Evolutionary conservation across 2,329 filamentous ascomycete species (phyloP), one percentile per base, ranked within the genome.

Genomic region (Alternaria infectoria): DNA sequence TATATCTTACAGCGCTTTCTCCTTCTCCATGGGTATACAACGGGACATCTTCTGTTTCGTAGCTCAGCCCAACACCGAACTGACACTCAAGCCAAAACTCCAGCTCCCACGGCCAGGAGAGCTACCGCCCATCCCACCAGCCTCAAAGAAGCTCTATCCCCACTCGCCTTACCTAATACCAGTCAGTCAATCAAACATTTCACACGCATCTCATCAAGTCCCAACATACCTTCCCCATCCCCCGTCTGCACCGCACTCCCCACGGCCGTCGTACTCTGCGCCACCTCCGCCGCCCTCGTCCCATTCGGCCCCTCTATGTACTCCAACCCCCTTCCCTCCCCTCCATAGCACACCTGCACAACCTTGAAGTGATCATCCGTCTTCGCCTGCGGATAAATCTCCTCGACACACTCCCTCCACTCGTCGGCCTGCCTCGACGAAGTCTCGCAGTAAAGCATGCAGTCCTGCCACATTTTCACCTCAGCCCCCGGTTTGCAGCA

Each of bases 401-500:
- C n/a, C 36, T 40, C 36, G 36, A 40, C 36, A 1, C 36, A 40
- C 15, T 40, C 36, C 36, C 36, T 40, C 36, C 36, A 40, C 15
- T 11, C n/a, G 0, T 11, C 1, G 0, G 0, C 1, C 36, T 40
- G 36, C 15, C 10, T 9, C 8, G 1, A 6, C 36, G 36, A 2
- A 40, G 1, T 1, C n/a, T 40, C 36, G 36, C 36, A 40, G 36
- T 40, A 40, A 40, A 40, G 36, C 36, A 40, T 40, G n/a, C 36
- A 40, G 36, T 40, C 36, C 36, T 40, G 36, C 36, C 36, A 40
- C 36, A 40, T 40, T 40, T 40, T 40, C 36, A 40, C 36, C n/a
- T 40, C 36, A 2, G 36, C 36, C 0, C 36, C 36, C 0, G 15
- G 15, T 40, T 40, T 40, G 36, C 36, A 40, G 36, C 36, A 40